phyloP scores from a whole-genome alignment of 23 red algal genomes.

The Agarophyton chilense region DNA sequence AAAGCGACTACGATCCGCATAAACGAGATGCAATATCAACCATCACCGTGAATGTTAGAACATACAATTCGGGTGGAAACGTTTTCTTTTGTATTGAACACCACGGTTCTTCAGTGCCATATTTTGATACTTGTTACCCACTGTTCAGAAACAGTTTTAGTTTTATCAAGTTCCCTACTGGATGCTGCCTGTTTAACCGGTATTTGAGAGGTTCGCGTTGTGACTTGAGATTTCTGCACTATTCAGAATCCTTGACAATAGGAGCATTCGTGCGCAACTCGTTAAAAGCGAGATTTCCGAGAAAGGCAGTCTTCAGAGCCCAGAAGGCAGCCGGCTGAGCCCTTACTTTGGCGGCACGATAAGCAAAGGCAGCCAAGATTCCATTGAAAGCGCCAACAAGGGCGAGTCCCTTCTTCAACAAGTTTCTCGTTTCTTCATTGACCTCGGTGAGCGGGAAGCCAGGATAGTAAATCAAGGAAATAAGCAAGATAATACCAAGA shows the following conservation, averaged over 20 bases:
- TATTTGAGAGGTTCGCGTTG: too few species aligned
- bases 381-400: slow-evolving; percentile 34
- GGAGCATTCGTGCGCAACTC: slow-evolving; percentile 69
- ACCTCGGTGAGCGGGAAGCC: slow-evolving; percentile 83
- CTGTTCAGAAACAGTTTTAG: too few species aligned
- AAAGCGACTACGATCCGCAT: too few species aligned
- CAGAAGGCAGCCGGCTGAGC: slow-evolving; percentile 68
- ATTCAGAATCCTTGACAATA: background rate
- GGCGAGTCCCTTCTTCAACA: slow-evolving; percentile 56
- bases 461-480: slow-evolving; percentile 82
- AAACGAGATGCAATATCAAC: too few species aligned
- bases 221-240: too few species aligned
- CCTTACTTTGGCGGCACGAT: slow-evolving; percentile 52
- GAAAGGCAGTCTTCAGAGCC: slow-evolving; percentile 66
- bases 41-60: too few species aligned
- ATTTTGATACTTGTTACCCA: too few species aligned
- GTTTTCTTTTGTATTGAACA: too few species aligned
- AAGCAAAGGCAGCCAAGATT: slow-evolving; percentile 41
- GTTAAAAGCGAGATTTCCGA: slow-evolving; percentile 71
- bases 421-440: slow-evolving; percentile 5
- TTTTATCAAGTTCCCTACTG: too few species aligned
- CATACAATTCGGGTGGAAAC: too few species aligned
- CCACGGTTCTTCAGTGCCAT: too few species aligned
- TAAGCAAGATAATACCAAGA: slow-evolving; percentile 42
- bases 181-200: too few species aligned